phyloP scores from a whole-genome alignment of 2,329 filamentous ascomycete species.

The Claviceps quebecensis region DNA sequence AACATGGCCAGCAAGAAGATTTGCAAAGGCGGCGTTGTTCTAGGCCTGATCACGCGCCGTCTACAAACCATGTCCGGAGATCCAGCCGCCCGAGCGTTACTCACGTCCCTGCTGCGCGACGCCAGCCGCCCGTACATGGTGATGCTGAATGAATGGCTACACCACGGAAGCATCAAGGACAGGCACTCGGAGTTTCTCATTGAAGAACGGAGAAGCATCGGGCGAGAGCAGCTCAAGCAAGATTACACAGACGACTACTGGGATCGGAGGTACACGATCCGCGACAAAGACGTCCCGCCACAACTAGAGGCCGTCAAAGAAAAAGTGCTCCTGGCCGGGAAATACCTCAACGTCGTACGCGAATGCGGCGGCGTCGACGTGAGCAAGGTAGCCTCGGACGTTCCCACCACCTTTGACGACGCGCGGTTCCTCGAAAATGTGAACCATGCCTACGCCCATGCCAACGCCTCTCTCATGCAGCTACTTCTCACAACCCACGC shows the following conservation, averaged over 20 bases:
- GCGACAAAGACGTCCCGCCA: slow-evolving; percentile 79
- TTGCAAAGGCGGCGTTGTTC: slow-evolving; percentile 92
- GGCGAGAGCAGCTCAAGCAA: slow-evolving; percentile 76
- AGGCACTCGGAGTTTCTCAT: slow-evolving; percentile 88
- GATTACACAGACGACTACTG: slow-evolving; percentile 99
- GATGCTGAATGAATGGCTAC: slow-evolving; percentile 98
- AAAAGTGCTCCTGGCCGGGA: slow-evolving; percentile 87
- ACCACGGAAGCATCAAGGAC: slow-evolving; percentile 89
- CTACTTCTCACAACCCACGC: slow-evolving; percentile 86
- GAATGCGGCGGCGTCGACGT: slow-evolving; percentile 95
- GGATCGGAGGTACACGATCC: slow-evolving; percentile 93
- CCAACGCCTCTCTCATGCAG: slow-evolving; percentile 84
- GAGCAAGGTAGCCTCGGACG: slow-evolving; percentile 72
- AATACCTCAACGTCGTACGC: slow-evolving; percentile 94
- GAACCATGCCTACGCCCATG: slow-evolving; percentile 85
- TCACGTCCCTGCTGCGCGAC: slow-evolving; percentile 73
- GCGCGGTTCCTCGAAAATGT: slow-evolving; percentile 88
- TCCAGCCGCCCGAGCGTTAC: slow-evolving; percentile 66
- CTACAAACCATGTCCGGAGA: slow-evolving; percentile 87
- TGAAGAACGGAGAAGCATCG: slow-evolving; percentile 91
- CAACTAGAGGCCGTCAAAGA: slow-evolving; percentile 85
- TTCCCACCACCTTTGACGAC: slow-evolving; percentile 89
- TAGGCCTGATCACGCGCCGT: slow-evolving; percentile 72
- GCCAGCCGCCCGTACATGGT: slow-evolving; percentile 90
- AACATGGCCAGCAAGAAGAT: slow-evolving; percentile 78